Evolutionary conservation across 768 basidiomycete species (phyloP).

Genomic region (Cytidiella melzeri): DNA sequence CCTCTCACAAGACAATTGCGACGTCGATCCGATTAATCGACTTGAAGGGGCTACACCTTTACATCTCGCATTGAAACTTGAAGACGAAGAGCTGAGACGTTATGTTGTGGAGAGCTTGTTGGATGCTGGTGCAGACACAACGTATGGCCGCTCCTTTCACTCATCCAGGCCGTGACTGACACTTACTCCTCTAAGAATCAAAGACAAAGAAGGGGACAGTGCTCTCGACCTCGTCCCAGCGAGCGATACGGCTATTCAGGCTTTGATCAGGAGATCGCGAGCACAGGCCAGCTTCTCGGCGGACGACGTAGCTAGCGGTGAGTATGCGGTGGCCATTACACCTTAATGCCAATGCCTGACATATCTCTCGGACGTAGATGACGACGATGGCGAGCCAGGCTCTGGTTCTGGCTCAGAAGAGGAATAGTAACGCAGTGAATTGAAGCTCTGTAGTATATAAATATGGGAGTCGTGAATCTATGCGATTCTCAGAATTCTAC

Average conservation of each 20-base stretch:
- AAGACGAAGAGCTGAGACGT: conserved; percentile 46
- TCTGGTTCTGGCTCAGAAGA: conserved; percentile 24
- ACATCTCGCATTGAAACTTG: conserved; percentile 61
- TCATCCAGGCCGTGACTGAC: neutral
- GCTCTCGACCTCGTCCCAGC: conserved; percentile 48
- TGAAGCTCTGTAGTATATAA: neutral
- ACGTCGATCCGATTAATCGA: conserved; percentile 73
- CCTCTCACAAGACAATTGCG: conserved; percentile 68
- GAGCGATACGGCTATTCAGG: conserved; percentile 44
- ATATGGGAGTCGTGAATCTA: neutral
- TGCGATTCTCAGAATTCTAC: neutral
- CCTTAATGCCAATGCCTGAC: neutral
- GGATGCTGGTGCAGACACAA: conserved; percentile 74
- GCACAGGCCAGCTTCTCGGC: conserved; percentile 43
- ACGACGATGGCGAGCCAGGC: conserved; percentile 24
- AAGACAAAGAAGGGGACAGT: conserved; percentile 61
- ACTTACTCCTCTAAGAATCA: conserved; percentile 36
- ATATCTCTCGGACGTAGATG: conserved; percentile 14
- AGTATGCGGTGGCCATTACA: conserved; percentile 4
- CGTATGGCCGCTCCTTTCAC: conserved; percentile 32
- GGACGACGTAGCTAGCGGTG: conserved; percentile 65
- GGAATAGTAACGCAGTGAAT: conserved; percentile 16
- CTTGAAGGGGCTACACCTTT: conserved; percentile 70
- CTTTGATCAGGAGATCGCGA: conserved; percentile 48
- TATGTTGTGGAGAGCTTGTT: conserved; percentile 58